Percentiles rank a stretch among this genome's conserved stretches.
Conservation (phyloP, 2,329 filamentous ascomycete genomes). For the Aschersonia sp. region DNA sequence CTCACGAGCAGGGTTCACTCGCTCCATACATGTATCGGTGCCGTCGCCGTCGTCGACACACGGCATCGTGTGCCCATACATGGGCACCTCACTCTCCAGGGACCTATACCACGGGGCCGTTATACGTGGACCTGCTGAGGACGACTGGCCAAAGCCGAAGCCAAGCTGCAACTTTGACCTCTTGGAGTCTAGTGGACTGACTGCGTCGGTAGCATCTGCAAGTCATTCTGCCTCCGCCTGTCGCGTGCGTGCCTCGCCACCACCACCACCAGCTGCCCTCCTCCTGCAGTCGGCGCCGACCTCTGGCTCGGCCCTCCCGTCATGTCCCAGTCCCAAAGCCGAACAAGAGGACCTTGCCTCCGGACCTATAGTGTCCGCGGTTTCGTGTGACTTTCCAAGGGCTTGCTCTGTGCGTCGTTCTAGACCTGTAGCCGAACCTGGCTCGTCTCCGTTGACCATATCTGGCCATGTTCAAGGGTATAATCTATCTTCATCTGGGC, state of each 20-base stretch:
- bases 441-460: neutral
- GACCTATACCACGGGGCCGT: neutral
- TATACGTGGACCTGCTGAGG: neutral
- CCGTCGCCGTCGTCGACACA: no score
- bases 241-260: neutral
- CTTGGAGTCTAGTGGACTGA: neutral
- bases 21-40: no score
- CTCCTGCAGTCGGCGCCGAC: no score
- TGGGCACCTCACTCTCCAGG: no score
- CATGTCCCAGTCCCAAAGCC: no score
- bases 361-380: no score
- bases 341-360: no score
- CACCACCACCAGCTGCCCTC: neutral
- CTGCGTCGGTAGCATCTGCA: neutral
- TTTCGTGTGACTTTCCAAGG: neutral
- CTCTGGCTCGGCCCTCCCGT: no score
- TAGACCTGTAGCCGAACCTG: neutral
- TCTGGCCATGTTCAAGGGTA: neutral
- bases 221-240: neutral
- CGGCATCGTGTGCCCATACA: no score
- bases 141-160: neutral
- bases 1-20: no score
- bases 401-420: neutral
- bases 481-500: neutral
- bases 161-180: neutral